A percentile compares a stretch with the other conserved stretches of the same genome.
These are phyloP conservation scores for Eleusine indica DNA, from an alignment of 176 grass and related monocot species.

Conservation along the genomic window DNA sequence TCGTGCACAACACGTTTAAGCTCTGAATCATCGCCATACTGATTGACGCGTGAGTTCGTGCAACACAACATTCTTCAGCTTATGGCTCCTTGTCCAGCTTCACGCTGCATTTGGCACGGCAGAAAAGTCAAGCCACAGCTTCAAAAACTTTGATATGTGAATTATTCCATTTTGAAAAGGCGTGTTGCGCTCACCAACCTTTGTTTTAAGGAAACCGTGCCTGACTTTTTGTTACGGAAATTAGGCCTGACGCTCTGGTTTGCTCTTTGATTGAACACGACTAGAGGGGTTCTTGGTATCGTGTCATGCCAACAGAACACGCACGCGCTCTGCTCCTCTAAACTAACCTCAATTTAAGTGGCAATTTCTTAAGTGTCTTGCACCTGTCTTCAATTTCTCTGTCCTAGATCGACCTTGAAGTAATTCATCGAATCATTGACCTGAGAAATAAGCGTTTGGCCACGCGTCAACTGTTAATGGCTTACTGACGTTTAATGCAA, in stretches of 20 bases:
- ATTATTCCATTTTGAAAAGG: background rate
- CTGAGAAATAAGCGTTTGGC: conserved; percentile 5
- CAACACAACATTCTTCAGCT: background rate
- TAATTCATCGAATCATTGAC: conserved; percentile 6
- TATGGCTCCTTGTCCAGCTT: background rate
- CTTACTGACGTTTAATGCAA: background rate
- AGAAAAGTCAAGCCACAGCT: background rate
- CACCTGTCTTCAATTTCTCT: background rate
- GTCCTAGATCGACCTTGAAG: background rate
- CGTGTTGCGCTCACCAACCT: background rate
- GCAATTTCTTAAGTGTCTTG: background rate
- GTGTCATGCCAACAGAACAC: background rate
- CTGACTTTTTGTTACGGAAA: background rate
- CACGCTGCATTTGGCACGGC: background rate
- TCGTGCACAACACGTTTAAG: background rate
- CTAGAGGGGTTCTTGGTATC: background rate
- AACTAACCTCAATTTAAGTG: background rate
- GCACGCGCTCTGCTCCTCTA: background rate
- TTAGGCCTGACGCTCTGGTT: background rate
- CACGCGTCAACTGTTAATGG: background rate
- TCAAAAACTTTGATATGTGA: background rate
- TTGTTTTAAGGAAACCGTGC: too few relatives aligned
- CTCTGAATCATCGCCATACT: background rate
- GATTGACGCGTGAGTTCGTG: background rate
- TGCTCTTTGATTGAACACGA: too few relatives aligned